Evolutionary conservation across 495 filamentous ascomycete genomes (phyloP).

Genomic region (Tuber indicum): DNA sequence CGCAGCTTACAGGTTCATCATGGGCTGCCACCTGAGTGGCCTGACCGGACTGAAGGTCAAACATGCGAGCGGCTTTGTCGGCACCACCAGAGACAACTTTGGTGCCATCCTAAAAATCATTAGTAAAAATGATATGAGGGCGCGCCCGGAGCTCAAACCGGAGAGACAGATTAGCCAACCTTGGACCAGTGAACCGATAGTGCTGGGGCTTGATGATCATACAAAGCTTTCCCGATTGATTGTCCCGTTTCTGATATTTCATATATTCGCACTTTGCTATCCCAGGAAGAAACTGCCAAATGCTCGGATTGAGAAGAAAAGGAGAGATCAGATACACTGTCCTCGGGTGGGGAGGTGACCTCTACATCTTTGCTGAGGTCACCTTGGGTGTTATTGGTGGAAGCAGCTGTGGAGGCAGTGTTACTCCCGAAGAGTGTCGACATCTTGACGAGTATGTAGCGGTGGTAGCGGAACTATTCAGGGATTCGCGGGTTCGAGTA

Average conservation of each 20-base stretch:
- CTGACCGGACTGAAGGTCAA: slow-evolving; percentile 60
- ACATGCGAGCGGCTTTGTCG: slow-evolving; percentile 73
- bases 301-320: slow-evolving; percentile 73
- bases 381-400: slow-evolving; percentile 67
- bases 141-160: slow-evolving; percentile 35
- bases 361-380: slow-evolving; percentile 86
- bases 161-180: slow-evolving; percentile 49
- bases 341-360: slow-evolving; percentile 67
- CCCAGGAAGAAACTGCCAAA: slow-evolving; percentile 83
- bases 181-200: slow-evolving; percentile 76
- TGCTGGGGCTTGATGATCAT: slow-evolving; percentile 70
- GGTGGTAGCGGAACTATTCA: not conserved
- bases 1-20: slow-evolving; percentile 70
- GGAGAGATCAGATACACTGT: slow-evolving; percentile 74
- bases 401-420: slow-evolving; percentile 38
- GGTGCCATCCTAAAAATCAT: slow-evolving; percentile 49
- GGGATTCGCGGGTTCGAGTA: slow-evolving; percentile 1
- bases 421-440: slow-evolving; percentile 27
- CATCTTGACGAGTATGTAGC: slow-evolving; percentile 13
- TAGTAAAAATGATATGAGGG: slow-evolving; percentile 28
- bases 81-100: slow-evolving; percentile 79
- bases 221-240: slow-evolving; percentile 69
- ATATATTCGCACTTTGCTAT: slow-evolving; percentile 89
- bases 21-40: slow-evolving; percentile 66
- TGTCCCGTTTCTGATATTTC: slow-evolving; percentile 66